These are phyloP conservation scores for Mortierella sp. DNA, from an alignment of 371 early-diverging fungal species.

Conservation along the genomic window DNA sequence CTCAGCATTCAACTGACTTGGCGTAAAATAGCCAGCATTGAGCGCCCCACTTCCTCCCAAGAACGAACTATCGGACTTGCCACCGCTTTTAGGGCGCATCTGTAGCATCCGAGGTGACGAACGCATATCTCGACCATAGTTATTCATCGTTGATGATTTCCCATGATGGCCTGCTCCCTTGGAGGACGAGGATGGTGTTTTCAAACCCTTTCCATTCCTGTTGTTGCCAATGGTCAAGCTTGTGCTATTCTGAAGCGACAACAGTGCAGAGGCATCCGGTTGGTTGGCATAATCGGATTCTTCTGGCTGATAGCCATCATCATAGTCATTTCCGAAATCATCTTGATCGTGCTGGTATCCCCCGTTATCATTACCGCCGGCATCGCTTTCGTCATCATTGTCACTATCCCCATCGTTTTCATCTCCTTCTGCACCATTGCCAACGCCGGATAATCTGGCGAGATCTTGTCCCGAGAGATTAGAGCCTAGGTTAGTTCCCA, in stretches of 20 bases:
- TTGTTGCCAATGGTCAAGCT: not conserved
- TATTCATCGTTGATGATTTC: too few relatives aligned
- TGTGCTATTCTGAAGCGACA: slow-evolving; percentile 11
- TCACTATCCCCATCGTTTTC: slow-evolving; percentile 13
- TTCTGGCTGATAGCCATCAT: slow-evolving; percentile 12
- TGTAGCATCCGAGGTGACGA: too few relatives aligned
- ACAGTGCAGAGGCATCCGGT: slow-evolving; percentile 1
- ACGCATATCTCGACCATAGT: not conserved
- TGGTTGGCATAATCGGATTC: slow-evolving; percentile 1
- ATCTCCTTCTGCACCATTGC: slow-evolving; percentile 4
- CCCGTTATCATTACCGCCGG: not conserved
- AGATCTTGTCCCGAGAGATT: not conserved
- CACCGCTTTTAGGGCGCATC: not conserved
- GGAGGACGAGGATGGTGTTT: too few relatives aligned
- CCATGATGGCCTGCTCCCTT: not conserved
- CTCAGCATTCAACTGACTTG: slow-evolving; percentile 30
- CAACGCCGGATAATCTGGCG: slow-evolving; percentile 7
- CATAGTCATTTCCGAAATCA: slow-evolving; percentile 20
- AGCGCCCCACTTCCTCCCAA: not conserved
- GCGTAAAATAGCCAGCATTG: not conserved
- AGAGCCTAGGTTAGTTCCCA: not conserved
- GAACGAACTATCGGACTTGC: not conserved
- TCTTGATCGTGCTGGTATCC: slow-evolving; percentile 26
- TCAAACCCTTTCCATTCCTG: too few relatives aligned
- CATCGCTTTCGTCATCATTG: slow-evolving; percentile 12